phyloP scores from a whole-genome alignment of 345 rosid species.

The Hibiscus trionum region DNA sequence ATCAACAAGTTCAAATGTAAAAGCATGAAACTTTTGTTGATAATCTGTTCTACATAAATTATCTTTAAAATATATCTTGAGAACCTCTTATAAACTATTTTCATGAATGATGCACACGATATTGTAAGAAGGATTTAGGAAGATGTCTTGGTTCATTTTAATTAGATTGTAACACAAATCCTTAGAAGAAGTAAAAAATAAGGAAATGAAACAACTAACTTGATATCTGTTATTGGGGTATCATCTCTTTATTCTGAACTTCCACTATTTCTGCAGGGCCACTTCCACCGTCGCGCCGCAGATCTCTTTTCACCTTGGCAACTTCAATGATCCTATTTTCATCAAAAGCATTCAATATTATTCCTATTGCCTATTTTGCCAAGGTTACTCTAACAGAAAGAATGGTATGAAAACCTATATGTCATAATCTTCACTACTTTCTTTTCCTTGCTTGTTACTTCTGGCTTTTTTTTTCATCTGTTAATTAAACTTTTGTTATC shows the following conservation, averaged over 20 bases:
- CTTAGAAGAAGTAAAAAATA: background rate
- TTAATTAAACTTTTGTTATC: background rate
- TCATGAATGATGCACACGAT: background rate
- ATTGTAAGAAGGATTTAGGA: background rate
- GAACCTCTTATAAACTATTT: background rate
- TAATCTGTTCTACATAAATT: background rate
- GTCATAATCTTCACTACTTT: background rate
- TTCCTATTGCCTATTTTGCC: conserved; percentile 44
- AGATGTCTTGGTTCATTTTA: background rate
- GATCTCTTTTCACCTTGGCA: conserved; percentile 81
- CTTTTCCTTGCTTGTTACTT: conserved; percentile 1
- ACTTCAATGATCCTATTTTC: conserved; percentile 85
- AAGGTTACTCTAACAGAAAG: conserved; percentile 50
- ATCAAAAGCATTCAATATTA: conserved; percentile 59
- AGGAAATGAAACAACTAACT: background rate
- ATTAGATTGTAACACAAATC: background rate
- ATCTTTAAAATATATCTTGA: background rate
- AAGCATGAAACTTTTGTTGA: background rate
- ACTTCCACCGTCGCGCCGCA: conserved; percentile 67
- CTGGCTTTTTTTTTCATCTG: background rate
- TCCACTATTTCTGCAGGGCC: conserved; percentile 44
- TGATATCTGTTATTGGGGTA: background rate
- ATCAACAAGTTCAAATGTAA: conserved; percentile 1
- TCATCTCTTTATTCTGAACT: background rate
- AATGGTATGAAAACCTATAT: conserved; percentile 33